Evolutionary conservation across 495 filamentous ascomycete species (phyloP), one percentile per base, ranked within the genome.

Genomic region (Parachaetomium inaequale): DNA sequence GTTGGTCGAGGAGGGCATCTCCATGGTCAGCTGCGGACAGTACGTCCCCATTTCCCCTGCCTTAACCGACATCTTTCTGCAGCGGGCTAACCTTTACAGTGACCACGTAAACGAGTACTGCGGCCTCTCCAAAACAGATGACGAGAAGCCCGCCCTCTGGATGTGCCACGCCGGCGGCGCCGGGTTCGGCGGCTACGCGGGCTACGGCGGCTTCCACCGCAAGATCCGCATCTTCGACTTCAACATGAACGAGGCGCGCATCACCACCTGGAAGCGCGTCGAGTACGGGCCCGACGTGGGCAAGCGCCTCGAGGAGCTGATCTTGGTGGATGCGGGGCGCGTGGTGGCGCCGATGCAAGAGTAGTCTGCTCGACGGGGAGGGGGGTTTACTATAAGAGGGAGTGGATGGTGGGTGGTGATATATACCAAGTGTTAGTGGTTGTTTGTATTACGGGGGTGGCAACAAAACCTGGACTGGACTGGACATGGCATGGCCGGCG

Each of bases 81-180:
- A n/a, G 5, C 14, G 14, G 28, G 49, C 57, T 68, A 66, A 70
- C 6, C 12, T 34, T 38, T 31, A 28, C 28, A 90, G 87, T 73
- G 94, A 98, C 68, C 94, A 98, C 72, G 94, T 87, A 31, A 98
- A 98, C 69, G 94, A 98, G 64, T 97, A 96, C 72, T 98, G 94
- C 75, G 86, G 87, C 66, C 79, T 96, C 14, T 80, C 79, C n/a
- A 72, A 71, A 34, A 71, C 79, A 51, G 71, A 80, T 7, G 69
- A 79, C 59, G 80, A 74, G 61, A 85, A 86, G 58, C 86, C 87
- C 1, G 86, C 86, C 17, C 78, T 97, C n/a, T 98, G 94, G 94
- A 96, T 98, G 92, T 98, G 94, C 76, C 96, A 98, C 75, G 94
- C 84, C 5, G 94, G 95, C 47, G 94, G 87, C 17, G 78, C 81